Evolutionary conservation across 495 filamentous ascomycete species (phyloP).

Genomic region (Daldinia caldariorum): DNA sequence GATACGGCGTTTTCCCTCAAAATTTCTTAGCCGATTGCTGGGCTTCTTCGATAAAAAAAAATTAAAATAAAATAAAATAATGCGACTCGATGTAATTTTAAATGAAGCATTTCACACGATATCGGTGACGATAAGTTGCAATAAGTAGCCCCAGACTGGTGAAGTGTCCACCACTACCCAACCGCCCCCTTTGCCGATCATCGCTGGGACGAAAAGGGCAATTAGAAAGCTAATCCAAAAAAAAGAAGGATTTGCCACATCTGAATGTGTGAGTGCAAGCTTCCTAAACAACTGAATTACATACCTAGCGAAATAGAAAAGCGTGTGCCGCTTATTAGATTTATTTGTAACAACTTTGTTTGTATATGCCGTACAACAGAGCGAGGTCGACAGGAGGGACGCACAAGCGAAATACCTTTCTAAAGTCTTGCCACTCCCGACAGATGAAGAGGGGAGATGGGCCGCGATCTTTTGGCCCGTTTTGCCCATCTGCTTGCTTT

Average conservation of each 20-base stretch:
- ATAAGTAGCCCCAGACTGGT: slow-evolving; percentile 8
- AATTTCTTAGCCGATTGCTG: slow-evolving; percentile 4
- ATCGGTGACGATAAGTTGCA: slow-evolving; percentile 18
- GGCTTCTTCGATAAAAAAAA: not conserved
- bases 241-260: slow-evolving; percentile 21
- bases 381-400: slow-evolving; percentile 11
- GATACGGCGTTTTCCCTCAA: slow-evolving; percentile 18
- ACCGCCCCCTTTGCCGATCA: slow-evolving; percentile 30
- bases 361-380: slow-evolving; percentile 12
- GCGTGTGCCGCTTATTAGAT: slow-evolving; percentile 2
- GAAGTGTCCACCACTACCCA: not conserved
- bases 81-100: slow-evolving; percentile 3
- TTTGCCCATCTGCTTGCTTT: slow-evolving; percentile 20
- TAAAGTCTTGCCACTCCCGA: slow-evolving; percentile 15
- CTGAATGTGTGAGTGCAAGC: not conserved
- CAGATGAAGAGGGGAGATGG: slow-evolving; percentile 26
- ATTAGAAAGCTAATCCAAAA: not conserved
- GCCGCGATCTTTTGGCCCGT: slow-evolving; percentile 17
- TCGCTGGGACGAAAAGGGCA: slow-evolving; percentile 1
- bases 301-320: not conserved
- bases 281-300: not conserved
- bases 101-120: slow-evolving; percentile 22
- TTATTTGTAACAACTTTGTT: slow-evolving; percentile 12
- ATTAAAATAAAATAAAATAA: no score
- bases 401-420: slow-evolving; percentile 32